A percentile compares a stretch with the other conserved stretches of the same genome.
phyloP scores from a whole-genome alignment of 2,329 filamentous ascomycete species.

The Beauveria rudraprayagi region DNA sequence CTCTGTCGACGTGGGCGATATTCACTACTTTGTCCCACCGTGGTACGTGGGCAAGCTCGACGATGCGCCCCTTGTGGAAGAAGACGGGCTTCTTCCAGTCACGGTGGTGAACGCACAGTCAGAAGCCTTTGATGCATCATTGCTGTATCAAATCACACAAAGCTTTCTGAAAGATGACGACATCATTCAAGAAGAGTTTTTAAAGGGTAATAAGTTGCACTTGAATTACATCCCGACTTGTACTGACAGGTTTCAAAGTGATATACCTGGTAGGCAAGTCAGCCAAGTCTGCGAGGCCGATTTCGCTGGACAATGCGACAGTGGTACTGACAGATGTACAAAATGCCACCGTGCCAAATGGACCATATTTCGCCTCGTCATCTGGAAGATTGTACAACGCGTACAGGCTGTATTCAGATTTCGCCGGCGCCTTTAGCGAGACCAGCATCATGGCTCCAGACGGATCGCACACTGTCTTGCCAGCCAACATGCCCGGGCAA shows the following conservation, averaged over 20 bases:
- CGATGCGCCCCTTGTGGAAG: neutral
- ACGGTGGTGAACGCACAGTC: neutral
- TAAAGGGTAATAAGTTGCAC: slow-evolving; percentile 7
- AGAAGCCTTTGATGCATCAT: neutral
- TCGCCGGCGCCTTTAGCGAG: slow-evolving; percentile 16
- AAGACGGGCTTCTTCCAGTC: neutral
- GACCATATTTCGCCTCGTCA: slow-evolving; percentile 15
- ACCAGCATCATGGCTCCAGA: neutral
- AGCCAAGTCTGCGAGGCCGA: neutral
- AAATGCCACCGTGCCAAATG: slow-evolving; percentile 1
- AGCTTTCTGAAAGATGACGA: slow-evolving; percentile 9
- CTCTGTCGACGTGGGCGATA: slow-evolving; percentile 7
- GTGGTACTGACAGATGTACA: neutral
- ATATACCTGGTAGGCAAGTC: neutral
- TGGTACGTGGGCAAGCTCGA: slow-evolving; percentile 5
- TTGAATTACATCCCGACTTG: too few relatives aligned
- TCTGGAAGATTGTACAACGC: slow-evolving; percentile 13
- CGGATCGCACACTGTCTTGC: slow-evolving; percentile 7
- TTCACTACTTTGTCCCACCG: slow-evolving; percentile 14
- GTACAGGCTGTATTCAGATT: slow-evolving; percentile 19
- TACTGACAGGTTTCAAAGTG: neutral
- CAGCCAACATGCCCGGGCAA: slow-evolving; percentile 12
- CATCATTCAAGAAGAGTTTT: slow-evolving; percentile 13
- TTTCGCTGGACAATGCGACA: neutral
- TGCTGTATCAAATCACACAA: neutral